phyloP scores from a whole-genome alignment of 129 eudicot genomes.

The Centella asiatica region DNA sequence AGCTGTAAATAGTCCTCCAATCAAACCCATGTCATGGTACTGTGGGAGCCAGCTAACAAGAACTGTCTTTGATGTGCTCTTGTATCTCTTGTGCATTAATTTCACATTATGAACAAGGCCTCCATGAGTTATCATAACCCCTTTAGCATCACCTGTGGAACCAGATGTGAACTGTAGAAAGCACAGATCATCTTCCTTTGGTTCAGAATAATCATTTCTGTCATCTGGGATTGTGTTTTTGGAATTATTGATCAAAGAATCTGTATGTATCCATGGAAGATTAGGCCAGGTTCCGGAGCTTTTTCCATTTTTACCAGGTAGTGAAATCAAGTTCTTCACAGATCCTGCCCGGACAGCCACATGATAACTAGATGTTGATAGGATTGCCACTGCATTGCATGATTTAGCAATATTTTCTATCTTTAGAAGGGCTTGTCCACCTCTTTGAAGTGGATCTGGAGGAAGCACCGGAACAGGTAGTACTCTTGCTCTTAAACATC shows the following conservation, averaged over 20 bases:
- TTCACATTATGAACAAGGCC: conserved; percentile 80
- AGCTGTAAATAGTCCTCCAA: conserved; percentile 78
- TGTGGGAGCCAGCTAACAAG: conserved; percentile 93
- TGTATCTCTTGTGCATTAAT: conserved; percentile 61
- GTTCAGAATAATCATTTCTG: conserved; percentile 20
- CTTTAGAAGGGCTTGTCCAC: conserved; percentile 82
- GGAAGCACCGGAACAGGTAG: conserved; percentile 84
- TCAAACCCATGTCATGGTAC: conserved; percentile 89
- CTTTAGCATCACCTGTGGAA: conserved; percentile 90
- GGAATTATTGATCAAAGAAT: conserved; percentile 48
- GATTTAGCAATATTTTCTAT: conserved; percentile 66
- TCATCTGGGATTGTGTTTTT: conserved; percentile 18
- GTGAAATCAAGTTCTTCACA: conserved; percentile 51
- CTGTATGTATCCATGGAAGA: conserved; percentile 84
- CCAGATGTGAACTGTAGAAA: conserved; percentile 93
- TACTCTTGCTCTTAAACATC: conserved; percentile 69
- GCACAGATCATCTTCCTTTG: conserved; percentile 43
- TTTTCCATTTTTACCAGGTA: conserved; percentile 36
- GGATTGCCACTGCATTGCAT: conserved; percentile 67
- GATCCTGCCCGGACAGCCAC: conserved; percentile 69
- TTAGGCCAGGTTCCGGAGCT: conserved; percentile 61
- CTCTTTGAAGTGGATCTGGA: conserved; percentile 85
- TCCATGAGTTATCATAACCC: conserved; percentile 80
- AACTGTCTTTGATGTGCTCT: conserved; percentile 66
- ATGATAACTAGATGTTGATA: conserved; percentile 68